Evolutionary conservation across 2,329 filamentous ascomycete genomes (phyloP).

Genomic region (Aspergillus novofumigatus): DNA sequence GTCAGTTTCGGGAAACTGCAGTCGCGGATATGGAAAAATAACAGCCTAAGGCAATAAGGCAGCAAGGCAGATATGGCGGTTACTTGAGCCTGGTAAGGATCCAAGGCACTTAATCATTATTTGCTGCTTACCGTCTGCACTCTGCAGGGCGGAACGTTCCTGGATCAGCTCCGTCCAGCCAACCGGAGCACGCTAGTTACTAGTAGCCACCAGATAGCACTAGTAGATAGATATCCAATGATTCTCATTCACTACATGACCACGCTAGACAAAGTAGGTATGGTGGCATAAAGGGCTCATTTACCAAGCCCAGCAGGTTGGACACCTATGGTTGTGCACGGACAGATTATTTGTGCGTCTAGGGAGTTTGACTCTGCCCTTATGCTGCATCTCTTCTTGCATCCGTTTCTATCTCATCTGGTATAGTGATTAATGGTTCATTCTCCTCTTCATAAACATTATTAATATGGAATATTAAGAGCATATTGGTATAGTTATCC

Average conservation of each 20-base stretch:
- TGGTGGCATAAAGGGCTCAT: background rate
- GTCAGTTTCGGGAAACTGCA: constrained; percentile 9
- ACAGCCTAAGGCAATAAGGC: constrained; percentile 5
- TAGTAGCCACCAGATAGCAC: background rate
- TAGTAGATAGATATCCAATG: background rate
- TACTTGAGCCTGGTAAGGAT: background rate
- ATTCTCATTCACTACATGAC: background rate
- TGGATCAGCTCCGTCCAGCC: background rate
- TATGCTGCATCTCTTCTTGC: background rate
- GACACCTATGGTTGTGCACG: background rate
- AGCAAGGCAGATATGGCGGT: background rate
- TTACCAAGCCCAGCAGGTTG: background rate
- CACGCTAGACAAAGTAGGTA: background rate
- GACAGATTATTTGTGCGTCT: no score
- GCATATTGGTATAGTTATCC: background rate
- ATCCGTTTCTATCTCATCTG: background rate
- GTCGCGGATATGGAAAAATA: background rate
- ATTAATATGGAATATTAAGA: background rate
- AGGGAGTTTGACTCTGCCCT: background rate
- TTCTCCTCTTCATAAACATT: background rate
- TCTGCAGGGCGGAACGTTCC: background rate
- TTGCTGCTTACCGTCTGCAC: background rate
- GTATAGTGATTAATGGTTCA: background rate
- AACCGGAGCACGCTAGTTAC: background rate
- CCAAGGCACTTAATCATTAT: background rate